Evolutionary conservation across 345 rosid species (phyloP).

Genomic region (Arabis hirsuta): DNA sequence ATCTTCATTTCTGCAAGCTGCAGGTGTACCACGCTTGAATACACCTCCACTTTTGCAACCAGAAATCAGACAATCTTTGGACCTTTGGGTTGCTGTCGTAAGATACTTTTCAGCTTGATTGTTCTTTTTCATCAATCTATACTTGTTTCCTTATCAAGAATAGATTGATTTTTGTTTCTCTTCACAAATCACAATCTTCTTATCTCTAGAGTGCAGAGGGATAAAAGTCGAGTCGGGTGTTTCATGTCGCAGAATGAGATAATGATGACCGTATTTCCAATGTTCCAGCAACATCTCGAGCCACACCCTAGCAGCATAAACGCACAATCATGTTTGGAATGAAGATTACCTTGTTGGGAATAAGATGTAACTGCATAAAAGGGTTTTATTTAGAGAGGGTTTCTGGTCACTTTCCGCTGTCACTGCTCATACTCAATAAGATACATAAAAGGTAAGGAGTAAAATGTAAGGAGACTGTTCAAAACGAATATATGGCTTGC

Average conservation of each 20-base stretch:
- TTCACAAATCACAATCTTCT: conserved; percentile 75
- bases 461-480: too few species aligned
- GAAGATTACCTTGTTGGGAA: too few species aligned
- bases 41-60: conserved; percentile 96
- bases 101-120: conserved; percentile 46
- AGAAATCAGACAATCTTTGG: conserved; percentile 83
- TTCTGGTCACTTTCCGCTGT: too few species aligned
- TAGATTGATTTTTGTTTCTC: conserved; percentile 28
- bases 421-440: too few species aligned
- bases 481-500: too few species aligned
- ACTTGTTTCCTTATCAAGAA: conserved; percentile 29
- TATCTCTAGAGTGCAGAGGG: conserved; percentile 97
- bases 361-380: too few species aligned
- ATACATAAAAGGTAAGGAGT: too few species aligned
- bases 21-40: conserved; percentile 97
- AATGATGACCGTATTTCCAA: conserved; percentile 96
- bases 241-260: conserved; percentile 97
- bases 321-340: too few species aligned
- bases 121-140: conserved; percentile 19
- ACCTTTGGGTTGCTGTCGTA: conserved; percentile 99
- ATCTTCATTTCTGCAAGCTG: conserved; percentile 41
- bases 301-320: too few species aligned
- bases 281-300: conserved; percentile 98
- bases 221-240: conserved; percentile 86
- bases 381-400: too few species aligned